phyloP scores from a whole-genome alignment of 306 rosid genomes.

The Cyclanthera cordifolia region DNA sequence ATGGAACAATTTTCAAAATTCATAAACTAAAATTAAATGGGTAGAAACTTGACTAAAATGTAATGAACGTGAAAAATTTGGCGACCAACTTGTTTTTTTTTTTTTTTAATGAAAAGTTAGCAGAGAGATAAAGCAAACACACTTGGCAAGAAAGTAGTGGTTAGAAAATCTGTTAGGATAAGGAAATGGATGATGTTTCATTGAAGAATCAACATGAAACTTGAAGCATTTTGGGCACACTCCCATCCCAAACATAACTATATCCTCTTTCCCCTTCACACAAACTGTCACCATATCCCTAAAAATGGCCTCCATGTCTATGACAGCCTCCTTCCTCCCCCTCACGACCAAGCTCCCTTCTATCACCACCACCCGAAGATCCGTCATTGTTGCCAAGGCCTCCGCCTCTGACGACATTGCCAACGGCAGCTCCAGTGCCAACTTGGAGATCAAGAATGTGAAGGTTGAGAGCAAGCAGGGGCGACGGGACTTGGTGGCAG shows the following conservation, averaged over 20 bases:
- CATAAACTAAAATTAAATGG: no score
- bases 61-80: no score
- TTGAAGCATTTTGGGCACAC: background rate
- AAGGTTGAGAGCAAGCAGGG: slow-evolving; percentile 31
- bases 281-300: background rate
- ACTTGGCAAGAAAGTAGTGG: background rate
- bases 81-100: background rate
- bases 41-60: no score
- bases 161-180: background rate
- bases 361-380: slow-evolving; percentile 6
- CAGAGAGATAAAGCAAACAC: background rate
- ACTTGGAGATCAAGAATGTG: slow-evolving; percentile 18
- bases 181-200: slow-evolving; percentile 8
- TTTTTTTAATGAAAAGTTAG: background rate
- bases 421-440: slow-evolving; percentile 10
- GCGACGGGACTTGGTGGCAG: slow-evolving; percentile 43
- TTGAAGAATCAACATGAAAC: background rate
- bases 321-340: slow-evolving; percentile 40
- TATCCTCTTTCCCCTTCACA: background rate
- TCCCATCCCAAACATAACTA: background rate
- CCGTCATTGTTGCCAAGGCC: slow-evolving; percentile 34
- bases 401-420: slow-evolving; percentile 18
- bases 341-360: slow-evolving; percentile 16
- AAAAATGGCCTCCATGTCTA: slow-evolving; percentile 43
- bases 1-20: no score